Conservation (phyloP, 192 early-diverging fungal genomes). For the Backusella tarrabulga region DNA sequence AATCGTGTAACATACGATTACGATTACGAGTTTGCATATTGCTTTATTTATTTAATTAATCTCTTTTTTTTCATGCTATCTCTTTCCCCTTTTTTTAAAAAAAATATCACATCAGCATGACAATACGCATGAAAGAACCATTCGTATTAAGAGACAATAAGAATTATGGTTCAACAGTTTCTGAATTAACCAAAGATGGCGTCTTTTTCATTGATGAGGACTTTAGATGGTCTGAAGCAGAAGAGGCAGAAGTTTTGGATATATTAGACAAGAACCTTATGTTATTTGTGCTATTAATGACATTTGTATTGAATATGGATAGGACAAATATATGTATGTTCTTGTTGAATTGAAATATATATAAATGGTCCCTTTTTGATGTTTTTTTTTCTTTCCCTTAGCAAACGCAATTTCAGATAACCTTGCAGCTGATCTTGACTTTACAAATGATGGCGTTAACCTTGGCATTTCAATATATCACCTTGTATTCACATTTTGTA, state of each 20-base stretch:
- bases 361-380: neutral
- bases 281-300: constrained; percentile 53
- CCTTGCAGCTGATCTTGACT: constrained; percentile 36
- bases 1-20: neutral
- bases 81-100: neutral
- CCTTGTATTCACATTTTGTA: constrained; percentile 36
- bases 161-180: neutral
- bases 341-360: neutral
- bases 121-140: neutral
- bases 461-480: constrained; percentile 42
- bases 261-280: constrained; percentile 48
- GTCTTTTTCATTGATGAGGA: constrained; percentile 6
- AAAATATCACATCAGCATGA: neutral
- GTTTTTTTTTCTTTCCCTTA: neutral
- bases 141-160: neutral
- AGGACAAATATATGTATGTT: constrained; percentile 35
- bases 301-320: constrained; percentile 30
- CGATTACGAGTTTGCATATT: neutral
- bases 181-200: neutral
- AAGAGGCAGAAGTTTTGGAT: constrained; percentile 37
- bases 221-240: constrained; percentile 48
- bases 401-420: constrained; percentile 48
- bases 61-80: neutral
- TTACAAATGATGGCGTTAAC: constrained; percentile 46
- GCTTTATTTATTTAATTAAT: neutral